Evolutionary conservation across 2,329 filamentous ascomycete species (phyloP), one percentile per base, ranked within the genome.

Genomic region (Calonectria hongkongensis): DNA sequence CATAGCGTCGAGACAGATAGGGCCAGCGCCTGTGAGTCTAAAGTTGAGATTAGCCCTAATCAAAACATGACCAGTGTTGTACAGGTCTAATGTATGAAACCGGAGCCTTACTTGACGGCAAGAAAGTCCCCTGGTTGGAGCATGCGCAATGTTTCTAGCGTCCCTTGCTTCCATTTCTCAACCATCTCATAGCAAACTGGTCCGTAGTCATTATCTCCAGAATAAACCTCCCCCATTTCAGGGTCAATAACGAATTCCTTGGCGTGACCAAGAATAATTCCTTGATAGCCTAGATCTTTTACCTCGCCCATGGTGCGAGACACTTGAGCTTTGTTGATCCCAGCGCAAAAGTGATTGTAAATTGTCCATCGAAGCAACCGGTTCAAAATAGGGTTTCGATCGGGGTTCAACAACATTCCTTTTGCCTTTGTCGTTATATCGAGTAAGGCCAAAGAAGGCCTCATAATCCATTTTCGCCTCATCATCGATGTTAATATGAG

Each of bases 331-430:
- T 84, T 83, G 73, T 86, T 88, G 58, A 84, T 84, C 8, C 88
- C 88, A 1, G 88, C 88, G 75, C 88, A 89, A 81, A 90, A 90
- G 68, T 90, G 88, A 71, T 89, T 86, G 79, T 90, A 90, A 41
- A 89, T 82, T 8, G 87, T 75, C 33, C 82, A 78, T 68, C 85
- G 83, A 25, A 89, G 75, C 4, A 88, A 25, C 12, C 83, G 82
- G 76, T 88, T 88, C 54, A 79, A 70, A 3, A 76, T 5, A 1
- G 73, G 73, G 27, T 79, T 79, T 43, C 82, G 82, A 67, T 88
- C 85, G 6, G 87, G 86, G 76, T 88, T 86, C 63, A 87, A 79
- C 4, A 88, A 68, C 16, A 43, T 5, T 0, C 48, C 56, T 27
- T 83, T 84, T 45, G 77, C 72, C 8, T 68, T 73, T 6, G 72